Base-by-base conservation (phyloP, 495 filamentous ascomycete genomes). In the Trichoderma gamsii region DNA sequence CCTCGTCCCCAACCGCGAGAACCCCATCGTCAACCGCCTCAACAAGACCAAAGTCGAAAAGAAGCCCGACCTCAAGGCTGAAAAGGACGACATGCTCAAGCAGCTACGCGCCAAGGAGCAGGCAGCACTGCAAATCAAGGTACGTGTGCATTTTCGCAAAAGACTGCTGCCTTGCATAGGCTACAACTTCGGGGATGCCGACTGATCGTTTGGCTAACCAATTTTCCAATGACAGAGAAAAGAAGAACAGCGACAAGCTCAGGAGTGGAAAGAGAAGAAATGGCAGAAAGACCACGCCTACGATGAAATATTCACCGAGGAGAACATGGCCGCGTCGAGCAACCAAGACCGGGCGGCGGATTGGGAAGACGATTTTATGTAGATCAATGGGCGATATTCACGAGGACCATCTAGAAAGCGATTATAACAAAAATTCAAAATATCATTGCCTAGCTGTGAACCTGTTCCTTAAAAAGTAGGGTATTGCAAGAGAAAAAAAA, bases 261-360 rank as follows among this genome's bases (percentile, higher is more conserved):
- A 91, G 76, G 93, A 97, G 78, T 78, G 90, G 43, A 88, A 88
- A 73, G 89, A 97, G 80, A 86, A 92, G 80, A 96, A 93, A 75
- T 97, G 87, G 85, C 90, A 96, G 80, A 92, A 92, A 76, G 93
- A 96, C 41, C 92, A 97, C 79, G 93, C 92, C 3, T 98, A 97
- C 78, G 96, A 97, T 76, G 94, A 96, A 52, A 70, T 92, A 41
- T 88, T 90, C 71, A 82, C 84, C 23, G 88, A 90, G 68, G 87
- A 89, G 66, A 87, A 87, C 70, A 76, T 89, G 76, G 86, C 82
- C 41, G 75, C 74, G 27, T 84, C 84, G 44, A 90, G 85, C 73
- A 92, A 92, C 73, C 89, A 92, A 70, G 82, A 88, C 71, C 83
- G 88, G 21, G 75, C 78, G 65, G 80, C 81, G 66, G 79, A 85